Base-by-base conservation (phyloP, 352 stramenopile species). In the Phytophthora pinifolia region DNA sequence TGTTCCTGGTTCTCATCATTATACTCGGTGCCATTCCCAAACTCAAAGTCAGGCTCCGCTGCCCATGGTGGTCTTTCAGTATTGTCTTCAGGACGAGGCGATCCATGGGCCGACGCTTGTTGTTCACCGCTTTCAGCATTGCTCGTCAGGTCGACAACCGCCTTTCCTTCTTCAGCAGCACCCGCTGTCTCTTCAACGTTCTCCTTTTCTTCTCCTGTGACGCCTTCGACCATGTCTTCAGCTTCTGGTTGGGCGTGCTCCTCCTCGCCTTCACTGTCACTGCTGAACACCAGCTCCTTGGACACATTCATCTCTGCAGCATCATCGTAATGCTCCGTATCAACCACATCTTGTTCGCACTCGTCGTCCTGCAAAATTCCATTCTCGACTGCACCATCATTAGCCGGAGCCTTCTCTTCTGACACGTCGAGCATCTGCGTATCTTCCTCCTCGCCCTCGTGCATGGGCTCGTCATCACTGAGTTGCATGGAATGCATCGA, bases 401-500 rank as follows among this genome's bases (percentile, higher is more conserved):
- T 34, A 6, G 15, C 22, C n/a, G 39, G 51, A 44, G 3, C 12
- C 17, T 59, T 43, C 17, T 32, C 41, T 27, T 59, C 50, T 12
- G 38, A 54, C 27, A 59, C 33, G 43, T 70, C 42, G n/a, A 63
- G 41, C 54, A 70, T 66, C n/a, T 69, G 59, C 22, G 54, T 69
- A 64, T 64, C 54, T 57, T 74, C 61, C 9, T 44, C 49, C 13
- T 64, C 57, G 5, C 70, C 62, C 10, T 75, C 67, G 1, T 73
- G 51, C 44, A 42, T 34, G 3, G 9, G 29, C 22, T 79, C 62
- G 20, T 83, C 69, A 33, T 79, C 77, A 30, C 75, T 81, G n/a
- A 88, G 43, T 37, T 86, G 67, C 67, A 88, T 76, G n/a, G 73
- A 86, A 22, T 86, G 77, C 77, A 88, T 90, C 2, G 80, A 88